Evolutionary conservation across 1,139 yeast genomes (phyloP).

Genomic region (Sugiyamaella sp.): DNA sequence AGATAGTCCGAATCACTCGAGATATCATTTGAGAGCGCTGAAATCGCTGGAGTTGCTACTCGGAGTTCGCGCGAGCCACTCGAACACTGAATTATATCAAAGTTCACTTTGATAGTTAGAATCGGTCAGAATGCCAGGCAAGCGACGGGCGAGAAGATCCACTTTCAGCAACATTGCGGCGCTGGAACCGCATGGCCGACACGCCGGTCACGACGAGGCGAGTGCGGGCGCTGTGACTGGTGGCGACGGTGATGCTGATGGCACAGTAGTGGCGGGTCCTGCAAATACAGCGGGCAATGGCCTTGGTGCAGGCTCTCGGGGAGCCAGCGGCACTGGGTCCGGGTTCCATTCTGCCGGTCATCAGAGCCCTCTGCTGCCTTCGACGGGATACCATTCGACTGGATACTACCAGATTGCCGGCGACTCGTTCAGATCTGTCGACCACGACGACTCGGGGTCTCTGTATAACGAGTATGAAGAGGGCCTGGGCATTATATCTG

Average conservation of each 20-base stretch:
- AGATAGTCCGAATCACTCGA: too few relatives aligned
- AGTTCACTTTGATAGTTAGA: too few relatives aligned
- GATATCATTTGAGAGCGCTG: too few relatives aligned
- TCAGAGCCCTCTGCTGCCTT: constrained; percentile 11
- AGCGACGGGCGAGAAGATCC: constrained; percentile 24
- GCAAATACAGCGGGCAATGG: too few relatives aligned
- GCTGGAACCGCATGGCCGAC: constrained; percentile 32
- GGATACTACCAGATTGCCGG: constrained; percentile 25
- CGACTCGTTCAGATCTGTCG: constrained; percentile 21
- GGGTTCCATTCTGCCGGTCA: constrained; percentile 4
- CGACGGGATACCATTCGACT: constrained; percentile 14
- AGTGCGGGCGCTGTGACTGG: not conserved
- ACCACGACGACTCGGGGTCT: constrained; percentile 23
- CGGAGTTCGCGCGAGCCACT: too few relatives aligned
- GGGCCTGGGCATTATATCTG: not conserved
- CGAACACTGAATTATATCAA: too few relatives aligned
- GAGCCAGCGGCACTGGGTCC: not conserved
- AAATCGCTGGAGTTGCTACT: too few relatives aligned
- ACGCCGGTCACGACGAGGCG: constrained; percentile 11
- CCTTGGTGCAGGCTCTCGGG: not conserved
- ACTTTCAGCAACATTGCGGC: constrained; percentile 32
- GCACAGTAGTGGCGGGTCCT: not conserved
- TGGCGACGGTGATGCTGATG: not conserved
- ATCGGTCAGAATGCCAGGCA: constrained; percentile 13
- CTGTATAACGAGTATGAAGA: constrained; percentile 18